Evolutionary conservation across 495 filamentous ascomycete species (phyloP).

Genomic region (Xylaria cubensis): DNA sequence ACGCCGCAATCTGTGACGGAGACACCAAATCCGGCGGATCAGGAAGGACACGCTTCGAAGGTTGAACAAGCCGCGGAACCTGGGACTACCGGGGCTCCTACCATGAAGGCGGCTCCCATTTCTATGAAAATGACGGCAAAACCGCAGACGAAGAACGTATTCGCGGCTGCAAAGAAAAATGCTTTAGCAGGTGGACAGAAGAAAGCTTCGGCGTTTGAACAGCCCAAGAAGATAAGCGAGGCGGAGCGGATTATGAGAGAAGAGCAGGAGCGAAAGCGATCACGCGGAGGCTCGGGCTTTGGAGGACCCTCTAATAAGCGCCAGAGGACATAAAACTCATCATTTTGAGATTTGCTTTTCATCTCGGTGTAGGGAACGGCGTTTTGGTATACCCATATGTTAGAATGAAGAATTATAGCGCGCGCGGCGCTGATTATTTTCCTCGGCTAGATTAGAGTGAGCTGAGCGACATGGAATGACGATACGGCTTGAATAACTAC

Average conservation of each 20-base stretch:
- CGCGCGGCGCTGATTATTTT: not conserved
- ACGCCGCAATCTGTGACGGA: conserved; percentile 38
- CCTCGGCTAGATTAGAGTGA: not conserved
- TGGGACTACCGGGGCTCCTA: conserved; percentile 20
- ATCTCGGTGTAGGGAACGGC: conserved; percentile 28
- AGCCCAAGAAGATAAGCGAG: conserved; percentile 81
- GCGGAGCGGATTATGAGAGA: conserved; percentile 92
- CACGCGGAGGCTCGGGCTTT: conserved; percentile 50
- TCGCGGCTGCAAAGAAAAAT: conserved; percentile 72
- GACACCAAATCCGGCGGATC: conserved; percentile 19
- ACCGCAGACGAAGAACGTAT: conserved; percentile 81
- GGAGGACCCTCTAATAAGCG: conserved; percentile 47
- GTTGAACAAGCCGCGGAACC: conserved; percentile 23
- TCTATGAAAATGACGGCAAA: conserved; percentile 64
- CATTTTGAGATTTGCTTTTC: not conserved
- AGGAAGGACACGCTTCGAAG: conserved; percentile 25
- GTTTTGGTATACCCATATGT: conserved; percentile 35
- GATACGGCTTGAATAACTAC: not conserved
- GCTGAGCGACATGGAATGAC: not conserved
- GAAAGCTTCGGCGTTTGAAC: conserved; percentile 60
- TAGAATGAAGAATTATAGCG: too few species aligned
- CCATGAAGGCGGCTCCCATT: conserved; percentile 40
- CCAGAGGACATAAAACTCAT: conserved; percentile 40
- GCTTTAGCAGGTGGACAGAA: conserved; percentile 63
- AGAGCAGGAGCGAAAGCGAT: conserved; percentile 76